These are phyloP conservation scores for Verticillium nubilum DNA, from an alignment of 2,329 filamentous ascomycete genomes.

Conservation along the genomic window DNA sequence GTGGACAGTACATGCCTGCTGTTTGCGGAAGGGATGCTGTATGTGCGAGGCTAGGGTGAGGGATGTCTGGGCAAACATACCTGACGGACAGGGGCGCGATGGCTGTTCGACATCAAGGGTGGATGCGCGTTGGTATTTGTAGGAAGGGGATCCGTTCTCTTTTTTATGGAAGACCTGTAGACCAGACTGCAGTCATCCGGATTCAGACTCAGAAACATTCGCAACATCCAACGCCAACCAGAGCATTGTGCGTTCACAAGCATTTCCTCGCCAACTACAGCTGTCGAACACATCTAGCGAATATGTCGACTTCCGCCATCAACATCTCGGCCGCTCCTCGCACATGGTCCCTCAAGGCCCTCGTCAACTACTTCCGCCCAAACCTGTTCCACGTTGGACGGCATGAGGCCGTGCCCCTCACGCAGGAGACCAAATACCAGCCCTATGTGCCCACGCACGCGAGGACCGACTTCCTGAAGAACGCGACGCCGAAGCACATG, in stretches of 20 bases:
- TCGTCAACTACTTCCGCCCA: background rate
- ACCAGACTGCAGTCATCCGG: background rate
- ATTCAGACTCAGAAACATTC: background rate
- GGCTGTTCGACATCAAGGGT: background rate
- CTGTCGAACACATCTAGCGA: background rate
- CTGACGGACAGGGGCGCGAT: background rate
- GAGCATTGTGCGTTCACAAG: background rate
- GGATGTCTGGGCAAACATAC: background rate
- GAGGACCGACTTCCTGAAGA: conserved; percentile 33
- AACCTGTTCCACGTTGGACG: background rate
- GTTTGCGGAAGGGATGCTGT: background rate
- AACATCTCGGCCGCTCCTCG: background rate
- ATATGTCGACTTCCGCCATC: background rate
- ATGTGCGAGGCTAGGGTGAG: background rate
- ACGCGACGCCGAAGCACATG: conserved; percentile 33
- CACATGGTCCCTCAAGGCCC: background rate
- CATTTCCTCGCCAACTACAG: background rate
- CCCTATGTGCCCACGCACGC: conserved; percentile 31
- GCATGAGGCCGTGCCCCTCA: background rate
- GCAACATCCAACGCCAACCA: background rate
- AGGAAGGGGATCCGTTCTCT: background rate
- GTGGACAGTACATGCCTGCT: background rate
- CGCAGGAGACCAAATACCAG: background rate
- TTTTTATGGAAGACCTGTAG: background rate
- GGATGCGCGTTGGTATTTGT: background rate